Conservation (phyloP, 1,284 basidiomycete genomes). For the Coriolopsis trogii region DNA sequence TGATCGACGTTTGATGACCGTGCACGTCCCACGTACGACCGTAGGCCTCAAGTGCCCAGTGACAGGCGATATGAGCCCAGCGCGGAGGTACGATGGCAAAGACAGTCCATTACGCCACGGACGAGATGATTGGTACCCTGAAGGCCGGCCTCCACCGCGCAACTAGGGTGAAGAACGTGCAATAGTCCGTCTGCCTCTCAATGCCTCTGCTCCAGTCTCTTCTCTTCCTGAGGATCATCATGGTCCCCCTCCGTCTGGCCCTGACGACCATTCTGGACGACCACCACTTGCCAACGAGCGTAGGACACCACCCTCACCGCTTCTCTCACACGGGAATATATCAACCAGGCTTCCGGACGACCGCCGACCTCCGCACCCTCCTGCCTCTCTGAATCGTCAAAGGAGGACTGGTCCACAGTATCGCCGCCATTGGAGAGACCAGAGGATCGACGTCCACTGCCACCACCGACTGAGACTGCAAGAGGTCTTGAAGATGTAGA, state of each 20-base stretch:
- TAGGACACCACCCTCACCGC: background rate
- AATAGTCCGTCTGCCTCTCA: constrained; percentile 21
- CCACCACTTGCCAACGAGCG: constrained; percentile 8
- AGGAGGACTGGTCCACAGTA: constrained; percentile 12
- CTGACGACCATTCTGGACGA: constrained; percentile 13
- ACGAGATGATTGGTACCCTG: constrained; percentile 19
- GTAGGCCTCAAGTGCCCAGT: constrained; percentile 27
- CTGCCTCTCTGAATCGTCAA: constrained; percentile 3
- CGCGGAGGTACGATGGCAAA: constrained; percentile 30
- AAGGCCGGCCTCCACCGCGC: constrained; percentile 23
- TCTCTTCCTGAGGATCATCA: constrained; percentile 25
- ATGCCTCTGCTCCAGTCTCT: constrained; percentile 8
- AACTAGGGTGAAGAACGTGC: constrained; percentile 31
- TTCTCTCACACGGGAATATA: constrained; percentile 14
- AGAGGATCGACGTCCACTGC: constrained; percentile 16
- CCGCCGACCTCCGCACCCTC: constrained; percentile 11
- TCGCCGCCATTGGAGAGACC: constrained; percentile 1
- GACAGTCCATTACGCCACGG: constrained; percentile 18
- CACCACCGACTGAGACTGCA: background rate
- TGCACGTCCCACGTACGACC: constrained; percentile 23
- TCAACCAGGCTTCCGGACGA: constrained; percentile 12
- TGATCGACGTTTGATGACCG: constrained; percentile 32
- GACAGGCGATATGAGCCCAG: constrained; percentile 32
- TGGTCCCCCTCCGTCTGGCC: background rate
- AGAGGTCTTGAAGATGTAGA: no score